Conservation (phyloP, 2,329 filamentous ascomycete genomes). For the Ophiostoma sp. region DNA sequence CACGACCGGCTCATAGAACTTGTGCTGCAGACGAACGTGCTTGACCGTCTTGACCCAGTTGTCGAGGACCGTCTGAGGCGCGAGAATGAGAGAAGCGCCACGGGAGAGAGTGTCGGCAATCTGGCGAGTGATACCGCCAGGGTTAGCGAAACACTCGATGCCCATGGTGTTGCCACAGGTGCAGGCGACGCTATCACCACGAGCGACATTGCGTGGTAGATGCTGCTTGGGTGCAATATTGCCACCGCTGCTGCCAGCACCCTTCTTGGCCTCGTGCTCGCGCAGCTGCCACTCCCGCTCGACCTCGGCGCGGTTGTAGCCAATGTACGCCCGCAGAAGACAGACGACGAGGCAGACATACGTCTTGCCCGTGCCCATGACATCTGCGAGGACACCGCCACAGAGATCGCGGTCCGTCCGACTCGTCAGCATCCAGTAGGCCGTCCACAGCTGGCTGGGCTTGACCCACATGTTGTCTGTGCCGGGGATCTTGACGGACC, state of each 20-base stretch:
- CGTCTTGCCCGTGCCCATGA: slow-evolving; percentile 33
- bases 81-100: slow-evolving; percentile 31
- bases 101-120: slow-evolving; percentile 30
- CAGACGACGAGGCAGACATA: slow-evolving; percentile 30
- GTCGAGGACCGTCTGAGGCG: slow-evolving; percentile 31
- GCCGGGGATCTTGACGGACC: slow-evolving; percentile 30
- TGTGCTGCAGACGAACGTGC: slow-evolving; percentile 25
- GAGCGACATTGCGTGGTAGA: slow-evolving; percentile 3
- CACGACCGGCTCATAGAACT: slow-evolving; percentile 31
- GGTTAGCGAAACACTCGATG: slow-evolving; percentile 33
- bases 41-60: slow-evolving; percentile 32
- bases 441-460: slow-evolving; percentile 33
- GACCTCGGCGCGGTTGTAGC: slow-evolving; percentile 32
- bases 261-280: slow-evolving; percentile 26
- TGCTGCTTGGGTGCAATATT: slow-evolving; percentile 27
- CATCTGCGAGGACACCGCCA: slow-evolving; percentile 33
- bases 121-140: slow-evolving; percentile 29
- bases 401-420: slow-evolving; percentile 28
- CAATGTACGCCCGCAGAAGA: slow-evolving; percentile 29
- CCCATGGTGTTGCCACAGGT: slow-evolving; percentile 30
- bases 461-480: slow-evolving; percentile 30
- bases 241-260: slow-evolving; percentile 23
- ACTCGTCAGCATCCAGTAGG: slow-evolving; percentile 32
- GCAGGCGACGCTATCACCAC: slow-evolving; percentile 18
- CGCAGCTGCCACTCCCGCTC: slow-evolving; percentile 31